Conservation (phyloP, 2,329 filamentous ascomycete species). For the Fusarium globosum region DNA sequence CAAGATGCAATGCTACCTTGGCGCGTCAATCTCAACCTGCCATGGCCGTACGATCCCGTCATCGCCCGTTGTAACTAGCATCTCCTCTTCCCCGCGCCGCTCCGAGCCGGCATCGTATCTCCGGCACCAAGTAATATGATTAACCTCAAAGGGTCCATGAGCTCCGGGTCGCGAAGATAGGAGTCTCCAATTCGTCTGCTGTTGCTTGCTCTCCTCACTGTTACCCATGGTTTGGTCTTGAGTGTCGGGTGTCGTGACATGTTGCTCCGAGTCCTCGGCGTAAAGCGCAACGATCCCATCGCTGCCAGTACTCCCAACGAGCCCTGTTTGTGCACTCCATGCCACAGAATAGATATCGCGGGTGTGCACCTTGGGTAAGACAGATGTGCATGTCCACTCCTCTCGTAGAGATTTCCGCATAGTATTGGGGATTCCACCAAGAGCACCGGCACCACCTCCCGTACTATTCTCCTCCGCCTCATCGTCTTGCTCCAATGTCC, state of each 20-base stretch:
- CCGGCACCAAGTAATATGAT: conserved; percentile 89
- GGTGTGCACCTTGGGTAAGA: conserved; percentile 80
- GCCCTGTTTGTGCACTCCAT: conserved; percentile 83
- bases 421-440: conserved; percentile 84
- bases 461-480: conserved; percentile 46
- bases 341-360: conserved; percentile 84
- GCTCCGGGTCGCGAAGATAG: conserved; percentile 76
- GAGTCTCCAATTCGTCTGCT: conserved; percentile 72
- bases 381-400: conserved; percentile 81
- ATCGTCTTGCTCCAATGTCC: conserved; percentile 72
- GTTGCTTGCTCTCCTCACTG: conserved; percentile 13
- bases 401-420: conserved; percentile 84
- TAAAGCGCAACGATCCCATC: conserved; percentile 88
- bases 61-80: conserved; percentile 91
- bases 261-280: conserved; percentile 10
- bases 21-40: conserved; percentile 60
- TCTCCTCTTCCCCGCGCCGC: conserved; percentile 74
- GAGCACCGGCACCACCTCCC: conserved; percentile 52
- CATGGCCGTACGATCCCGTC: conserved; percentile 90
- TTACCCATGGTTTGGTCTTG: conserved; percentile 41
- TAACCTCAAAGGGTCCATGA: conserved; percentile 94
- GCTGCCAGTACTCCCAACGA: conserved; percentile 88
- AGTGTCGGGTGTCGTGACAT: conserved; percentile 40
- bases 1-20: conserved; percentile 19
- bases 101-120: conserved; percentile 74